Evolutionary conservation across 176 grass and related monocot genomes (phyloP).

Genomic region (Bolboschoenus planiculmis): DNA sequence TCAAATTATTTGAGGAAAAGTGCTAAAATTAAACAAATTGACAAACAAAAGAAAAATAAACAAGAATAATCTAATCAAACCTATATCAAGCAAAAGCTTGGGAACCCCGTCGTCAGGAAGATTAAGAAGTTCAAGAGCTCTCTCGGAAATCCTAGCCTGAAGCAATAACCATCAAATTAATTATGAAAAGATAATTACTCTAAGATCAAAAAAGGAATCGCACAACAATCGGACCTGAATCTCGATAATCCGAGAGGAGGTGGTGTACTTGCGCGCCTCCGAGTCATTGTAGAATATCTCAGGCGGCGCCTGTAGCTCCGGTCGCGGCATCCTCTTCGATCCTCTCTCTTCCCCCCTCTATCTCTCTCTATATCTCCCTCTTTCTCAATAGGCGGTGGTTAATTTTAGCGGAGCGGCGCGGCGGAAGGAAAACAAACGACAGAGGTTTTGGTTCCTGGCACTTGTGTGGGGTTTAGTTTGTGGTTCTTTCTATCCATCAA

Average conservation of each 20-base stretch:
- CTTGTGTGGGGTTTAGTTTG: not conserved
- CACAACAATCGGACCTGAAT: constrained; percentile 51
- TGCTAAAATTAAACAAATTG: constrained; percentile 4
- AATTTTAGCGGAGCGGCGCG: constrained; percentile 21
- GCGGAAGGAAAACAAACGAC: not conserved
- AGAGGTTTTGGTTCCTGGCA: not conserved
- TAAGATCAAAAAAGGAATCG: not conserved
- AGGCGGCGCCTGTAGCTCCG: constrained; percentile 88
- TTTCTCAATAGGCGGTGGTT: constrained; percentile 7
- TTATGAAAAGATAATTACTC: not conserved
- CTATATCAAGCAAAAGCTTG: constrained; percentile 85
- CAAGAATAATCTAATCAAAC: constrained; percentile 16
- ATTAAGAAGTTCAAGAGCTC: constrained; percentile 76
- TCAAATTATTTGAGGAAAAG: not conserved
- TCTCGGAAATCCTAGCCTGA: constrained; percentile 86
- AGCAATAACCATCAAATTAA: not conserved
- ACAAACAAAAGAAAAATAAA: not conserved
- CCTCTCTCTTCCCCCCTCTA: not conserved
- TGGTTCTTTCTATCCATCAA: not conserved
- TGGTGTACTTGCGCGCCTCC: constrained; percentile 96
- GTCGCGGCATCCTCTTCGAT: constrained; percentile 49
- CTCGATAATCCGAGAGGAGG: constrained; percentile 95
- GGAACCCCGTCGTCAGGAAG: constrained; percentile 71
- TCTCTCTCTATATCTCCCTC: not conserved
- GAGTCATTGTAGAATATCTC: constrained; percentile 94